Evolutionary conservation across 164 flowering plant genomes (phyloP), one percentile per base, ranked within the genome.

Genomic region (Vitis labrusca): DNA sequence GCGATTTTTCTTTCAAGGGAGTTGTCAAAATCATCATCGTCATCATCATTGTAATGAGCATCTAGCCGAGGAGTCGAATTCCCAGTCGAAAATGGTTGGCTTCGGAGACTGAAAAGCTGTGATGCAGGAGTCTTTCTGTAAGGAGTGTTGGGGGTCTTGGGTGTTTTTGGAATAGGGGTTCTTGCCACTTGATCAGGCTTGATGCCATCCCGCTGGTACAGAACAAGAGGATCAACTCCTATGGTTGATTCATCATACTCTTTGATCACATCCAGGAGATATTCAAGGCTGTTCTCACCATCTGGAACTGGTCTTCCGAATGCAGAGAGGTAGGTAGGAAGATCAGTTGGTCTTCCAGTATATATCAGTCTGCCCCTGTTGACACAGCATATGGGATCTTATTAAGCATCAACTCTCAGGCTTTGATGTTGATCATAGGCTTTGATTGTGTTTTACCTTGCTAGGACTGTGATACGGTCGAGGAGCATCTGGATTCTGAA

Each of bases 271-370:
- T 91, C 93, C 5, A 91, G 74, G 51, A 88, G 88, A 71, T 89
- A 89, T 69, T 89, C 93, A 2, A 91, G 67, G 83, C 81, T 81
- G 81, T 88, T 91, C 69, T 88, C 93, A 1, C 83, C 85, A 0
- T 89, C 92, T 0, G 91, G 92, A n/a, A 89, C 85, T 15, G 86
- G 88, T 72, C 91, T 83, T 65, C 87, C 91, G 65, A 89, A 91
- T 55, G 91, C 89, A 19, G 86, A 29, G 50, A 91, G 90, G 67
- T 84, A 84, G 10, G 79, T 76, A 16, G 87, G 71, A 23, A 89
- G 83, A 17, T 76, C 80, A 29, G 71, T 17, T 51, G 92, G 91
- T 59, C 76, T 83, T 76, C 97, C 93, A 75, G 77, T 11, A 59
- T 87, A 91, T 66, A 91, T 71, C 61, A 87, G 70, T 68, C 85